phyloP scores from a whole-genome alignment of 148 eudicot species.

The Vaccinium corymbosum region DNA sequence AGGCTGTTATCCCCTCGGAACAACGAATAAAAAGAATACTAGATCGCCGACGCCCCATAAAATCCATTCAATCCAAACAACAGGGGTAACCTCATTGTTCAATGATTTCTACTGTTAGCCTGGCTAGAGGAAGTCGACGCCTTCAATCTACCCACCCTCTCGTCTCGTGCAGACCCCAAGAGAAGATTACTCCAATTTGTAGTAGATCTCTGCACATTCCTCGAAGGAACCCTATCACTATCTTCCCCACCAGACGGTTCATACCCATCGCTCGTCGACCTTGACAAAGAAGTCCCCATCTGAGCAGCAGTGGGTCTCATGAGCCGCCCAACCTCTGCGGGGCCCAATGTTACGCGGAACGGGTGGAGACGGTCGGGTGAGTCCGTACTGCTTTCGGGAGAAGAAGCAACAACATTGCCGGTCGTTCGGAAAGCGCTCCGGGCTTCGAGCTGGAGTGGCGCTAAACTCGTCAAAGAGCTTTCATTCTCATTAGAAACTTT shows the following conservation, averaged over 20 bases:
- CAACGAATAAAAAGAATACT: neutral
- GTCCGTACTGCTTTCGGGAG: slow-evolving; percentile 93
- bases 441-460: slow-evolving; percentile 74
- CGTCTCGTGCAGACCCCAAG: slow-evolving; percentile 54
- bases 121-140: slow-evolving; percentile 49
- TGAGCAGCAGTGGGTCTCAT: slow-evolving; percentile 11
- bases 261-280: slow-evolving; percentile 92
- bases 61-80: slow-evolving; percentile 17
- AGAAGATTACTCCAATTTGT: slow-evolving; percentile 65
- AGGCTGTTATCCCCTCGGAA: neutral
- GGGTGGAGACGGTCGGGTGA: slow-evolving; percentile 71
- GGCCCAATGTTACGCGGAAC: slow-evolving; percentile 28
- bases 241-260: slow-evolving; percentile 99
- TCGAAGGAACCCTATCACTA: slow-evolving; percentile 79
- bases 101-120: slow-evolving; percentile 45
- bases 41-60: neutral
- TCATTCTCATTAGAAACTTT: slow-evolving; percentile 22
- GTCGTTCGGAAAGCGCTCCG: slow-evolving; percentile 56
- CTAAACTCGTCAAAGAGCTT: slow-evolving; percentile 40
- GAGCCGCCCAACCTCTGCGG: neutral
- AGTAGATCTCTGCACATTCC: slow-evolving; percentile 41
- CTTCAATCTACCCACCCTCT: slow-evolving; percentile 36
- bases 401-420: slow-evolving; percentile 56
- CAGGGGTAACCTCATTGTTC: neutral
- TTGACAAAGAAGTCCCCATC: slow-evolving; percentile 50